Base-by-base conservation (phyloP, 208 protist genomes). In the Angomonas desouzai region DNA sequence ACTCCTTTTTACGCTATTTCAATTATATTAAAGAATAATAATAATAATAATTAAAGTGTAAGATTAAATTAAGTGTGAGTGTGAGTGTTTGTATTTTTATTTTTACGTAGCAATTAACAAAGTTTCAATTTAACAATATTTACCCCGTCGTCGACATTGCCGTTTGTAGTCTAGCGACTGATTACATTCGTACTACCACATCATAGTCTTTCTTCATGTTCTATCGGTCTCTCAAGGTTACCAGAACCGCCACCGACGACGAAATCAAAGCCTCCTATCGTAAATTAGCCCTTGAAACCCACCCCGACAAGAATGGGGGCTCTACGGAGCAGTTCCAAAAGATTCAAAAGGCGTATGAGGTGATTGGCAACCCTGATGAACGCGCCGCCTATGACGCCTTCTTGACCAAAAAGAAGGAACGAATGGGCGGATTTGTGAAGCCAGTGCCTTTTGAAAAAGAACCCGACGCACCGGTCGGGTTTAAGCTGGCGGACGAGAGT, bases 261-360 rank as follows among this genome's bases (percentile, higher is more conserved):
- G 89, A 96, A 62, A 91, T 98, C 43, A 87, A 81, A 10, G 79
- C 86, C 23, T 63, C 85, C n/a, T 98, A 92, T 65, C 83, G 72
- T 22, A 64, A 84, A n/a, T 67, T 94, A 10, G 92, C 93, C 9
- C 64, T 93, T 1, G 45, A 72, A 56, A 40, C 79, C 38, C 94
- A 98, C 62, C 94, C 91, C 0, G 92, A 97, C 68, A 92, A 90
- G 40, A 62, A 63, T 1, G 77, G 77, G 18, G 92, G 90, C 9
- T 78, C 74, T 3, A 47, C 73, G 1, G 93, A 93, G 33, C 64
- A 59, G 47, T 97, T 97, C 66, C 78, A 91, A 27, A 43, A 81
- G 34, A 81, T 99, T 9, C 92, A 89, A 55, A 76, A 87, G 10
- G 98, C 98, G 4, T 99, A 99, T 67, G 97, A 99, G 53, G 80